Evolutionary conservation across 768 basidiomycete species (phyloP).

Genomic region (Hebeloma cylindrosporum): DNA sequence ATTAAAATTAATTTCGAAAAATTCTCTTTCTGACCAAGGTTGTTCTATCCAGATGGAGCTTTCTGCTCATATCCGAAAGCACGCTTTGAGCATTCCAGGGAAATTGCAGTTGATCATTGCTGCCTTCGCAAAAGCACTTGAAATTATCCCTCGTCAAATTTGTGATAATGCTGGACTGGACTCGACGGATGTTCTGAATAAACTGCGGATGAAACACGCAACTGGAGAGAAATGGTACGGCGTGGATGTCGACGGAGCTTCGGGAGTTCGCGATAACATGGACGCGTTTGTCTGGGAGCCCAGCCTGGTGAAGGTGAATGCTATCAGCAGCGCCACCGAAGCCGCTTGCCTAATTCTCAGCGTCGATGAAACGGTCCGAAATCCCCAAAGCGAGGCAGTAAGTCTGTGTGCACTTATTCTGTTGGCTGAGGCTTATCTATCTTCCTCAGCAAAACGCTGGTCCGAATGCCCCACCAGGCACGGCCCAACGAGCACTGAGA

Average conservation of each 20-base stretch:
- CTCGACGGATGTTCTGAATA: conserved; percentile 96
- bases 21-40: background rate
- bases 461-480: conserved; percentile 90
- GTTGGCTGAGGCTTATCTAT: conserved; percentile 19
- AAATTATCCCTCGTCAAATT: conserved; percentile 97
- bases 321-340: conserved; percentile 92
- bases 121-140: conserved; percentile 96
- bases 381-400: conserved; percentile 92
- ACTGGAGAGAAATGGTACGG: conserved; percentile 88
- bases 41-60: conserved; percentile 78
- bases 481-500: conserved; percentile 81
- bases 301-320: conserved; percentile 91
- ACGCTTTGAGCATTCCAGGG: conserved; percentile 91
- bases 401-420: conserved; percentile 28
- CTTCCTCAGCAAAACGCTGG: conserved; percentile 66
- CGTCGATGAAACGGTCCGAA: conserved; percentile 96
- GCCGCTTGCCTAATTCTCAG: conserved; percentile 95
- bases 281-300: conserved; percentile 99
- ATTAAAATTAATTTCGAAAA: background rate
- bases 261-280: conserved; percentile 94
- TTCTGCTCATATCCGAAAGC: conserved; percentile 88
- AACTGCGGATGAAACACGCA: conserved; percentile 95
- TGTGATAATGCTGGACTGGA: conserved; percentile 98
- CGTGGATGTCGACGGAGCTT: conserved; percentile 88
- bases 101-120: conserved; percentile 92